Base-by-base conservation (phyloP, 2,329 filamentous ascomycete genomes). In the Neofusicoccum umdonicola region DNA sequence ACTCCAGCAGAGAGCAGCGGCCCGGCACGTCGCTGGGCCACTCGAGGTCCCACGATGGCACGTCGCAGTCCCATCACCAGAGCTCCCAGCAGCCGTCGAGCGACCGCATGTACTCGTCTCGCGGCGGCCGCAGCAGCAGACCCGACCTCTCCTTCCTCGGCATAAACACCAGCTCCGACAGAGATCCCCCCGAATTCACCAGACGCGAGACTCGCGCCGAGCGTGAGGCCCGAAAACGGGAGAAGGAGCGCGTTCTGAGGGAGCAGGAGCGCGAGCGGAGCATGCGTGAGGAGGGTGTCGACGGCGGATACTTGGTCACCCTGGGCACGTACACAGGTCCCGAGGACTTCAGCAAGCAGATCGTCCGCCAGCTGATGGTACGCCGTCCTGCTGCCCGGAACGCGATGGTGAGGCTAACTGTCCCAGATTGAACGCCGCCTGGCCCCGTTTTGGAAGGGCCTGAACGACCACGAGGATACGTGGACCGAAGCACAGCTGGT, bases 401-500 rank as follows among this genome's bases (percentile, higher is more conserved):
- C 37, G 22, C 63, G 4, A 22, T 12, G 2, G 37, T 35, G 9
- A 42, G 61, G 47, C 63, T 70, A 60, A 66, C 62, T 71, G 66
- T 44, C 44, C n/a, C 73, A 98, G 94, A 93, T 99, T 75, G 95
- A 99, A 78, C 87, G 95, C 70, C 89, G 90, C 67, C 80, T 99
- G 67, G 95, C 95, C 47, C 95, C 95, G 0, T 99, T 99, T 77
- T 99, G 94, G 93, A 89, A 90, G 73, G 95, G 95, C 4, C 82
- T 99, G 3, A 90, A 97, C 68, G 93, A 98, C 76, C 92, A 95
- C 77, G 90, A 89, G 15, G 86, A 91, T 22, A 90, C 87, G 61
- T 99, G 95, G 95, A 90, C 92, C 12, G 95, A 99, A 73, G 89
- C 95, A 77, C 95, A 99, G 78, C 87, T 99, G n/a, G 87, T 97